Percentiles rank a stretch among this genome's conserved stretches.
These are phyloP conservation scores for Crepidotus variabilis DNA, from an alignment of 768 basidiomycete species.

Conservation along the genomic window DNA sequence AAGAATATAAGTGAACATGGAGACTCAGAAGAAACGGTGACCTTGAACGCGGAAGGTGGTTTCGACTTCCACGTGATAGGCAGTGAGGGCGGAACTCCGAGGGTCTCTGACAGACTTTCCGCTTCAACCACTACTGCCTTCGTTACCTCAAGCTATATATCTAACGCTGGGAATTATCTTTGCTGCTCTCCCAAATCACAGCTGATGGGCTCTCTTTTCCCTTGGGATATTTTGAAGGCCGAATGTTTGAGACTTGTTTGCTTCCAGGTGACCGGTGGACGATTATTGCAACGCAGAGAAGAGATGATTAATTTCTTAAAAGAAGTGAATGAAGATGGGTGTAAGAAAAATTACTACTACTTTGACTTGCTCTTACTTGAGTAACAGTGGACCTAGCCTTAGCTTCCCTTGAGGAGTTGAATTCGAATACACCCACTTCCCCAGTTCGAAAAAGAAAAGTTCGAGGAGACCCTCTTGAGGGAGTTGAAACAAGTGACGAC, in stretches of 20 bases:
- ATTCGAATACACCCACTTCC: background rate
- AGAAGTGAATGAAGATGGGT: constrained; percentile 18
- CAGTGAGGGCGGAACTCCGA: too few relatives aligned
- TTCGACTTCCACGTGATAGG: too few relatives aligned
- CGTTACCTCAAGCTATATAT: background rate
- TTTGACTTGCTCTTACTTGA: background rate
- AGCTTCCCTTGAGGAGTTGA: background rate
- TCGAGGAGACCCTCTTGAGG: constrained; percentile 1
- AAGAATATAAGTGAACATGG: too few relatives aligned
- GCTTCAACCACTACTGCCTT: background rate
- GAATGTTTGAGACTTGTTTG: constrained; percentile 23
- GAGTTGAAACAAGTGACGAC: constrained; percentile 5
- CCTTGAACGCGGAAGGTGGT: too few relatives aligned
- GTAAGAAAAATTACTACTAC: constrained; percentile 10
- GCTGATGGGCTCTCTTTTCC: constrained; percentile 10
- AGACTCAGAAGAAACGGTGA: too few relatives aligned
- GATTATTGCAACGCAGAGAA: constrained; percentile 12
- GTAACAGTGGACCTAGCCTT: background rate
- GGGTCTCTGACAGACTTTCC: too few relatives aligned
- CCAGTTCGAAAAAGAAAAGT: constrained; percentile 3
- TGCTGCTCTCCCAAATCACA: background rate
- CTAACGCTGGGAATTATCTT: background rate
- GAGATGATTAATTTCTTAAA: constrained; percentile 23
- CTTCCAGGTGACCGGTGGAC: constrained; percentile 17
- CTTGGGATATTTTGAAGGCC: constrained; percentile 22